Conservation (phyloP, 2,329 filamentous ascomycete species). For the Trichoderma sp. region DNA sequence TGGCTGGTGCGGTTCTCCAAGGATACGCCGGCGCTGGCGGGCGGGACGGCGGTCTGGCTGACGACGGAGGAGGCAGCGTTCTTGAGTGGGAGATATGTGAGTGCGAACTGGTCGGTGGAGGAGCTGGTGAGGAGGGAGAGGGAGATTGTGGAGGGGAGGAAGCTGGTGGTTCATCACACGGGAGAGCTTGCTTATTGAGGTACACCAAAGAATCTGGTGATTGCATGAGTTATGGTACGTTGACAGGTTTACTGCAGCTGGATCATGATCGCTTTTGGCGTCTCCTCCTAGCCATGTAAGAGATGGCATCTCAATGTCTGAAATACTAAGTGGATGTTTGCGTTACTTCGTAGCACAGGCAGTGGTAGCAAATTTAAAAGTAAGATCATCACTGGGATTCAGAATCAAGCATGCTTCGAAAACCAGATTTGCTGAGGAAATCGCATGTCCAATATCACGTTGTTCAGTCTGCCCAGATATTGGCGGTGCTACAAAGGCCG, state of each 20-base stretch:
- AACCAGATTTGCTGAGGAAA: too few species aligned
- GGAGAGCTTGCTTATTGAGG: constrained; percentile 11
- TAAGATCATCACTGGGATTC: too few species aligned
- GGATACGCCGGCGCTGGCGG: constrained; percentile 14
- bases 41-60: constrained; percentile 17
- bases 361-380: too few species aligned
- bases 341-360: background rate
- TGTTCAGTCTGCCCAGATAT: too few species aligned
- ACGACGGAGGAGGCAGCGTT: constrained; percentile 15
- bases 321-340: background rate
- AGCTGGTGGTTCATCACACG: constrained; percentile 2
- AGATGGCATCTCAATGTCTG: background rate
- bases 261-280: too few species aligned
- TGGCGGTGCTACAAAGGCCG: background rate
- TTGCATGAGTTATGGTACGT: background rate
- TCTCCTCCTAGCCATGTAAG: too few species aligned
- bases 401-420: too few species aligned
- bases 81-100: constrained; percentile 8
- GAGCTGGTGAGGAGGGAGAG: constrained; percentile 8
- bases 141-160: constrained; percentile 11
- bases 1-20: background rate
- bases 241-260: background rate
- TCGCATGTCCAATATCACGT: too few species aligned
- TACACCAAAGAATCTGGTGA: background rate
- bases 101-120: constrained; percentile 25